A percentile compares a stretch with the other conserved stretches of the same genome.
Conservation (phyloP, 169 alveolate species). For the Plasmodium adleri region DNA sequence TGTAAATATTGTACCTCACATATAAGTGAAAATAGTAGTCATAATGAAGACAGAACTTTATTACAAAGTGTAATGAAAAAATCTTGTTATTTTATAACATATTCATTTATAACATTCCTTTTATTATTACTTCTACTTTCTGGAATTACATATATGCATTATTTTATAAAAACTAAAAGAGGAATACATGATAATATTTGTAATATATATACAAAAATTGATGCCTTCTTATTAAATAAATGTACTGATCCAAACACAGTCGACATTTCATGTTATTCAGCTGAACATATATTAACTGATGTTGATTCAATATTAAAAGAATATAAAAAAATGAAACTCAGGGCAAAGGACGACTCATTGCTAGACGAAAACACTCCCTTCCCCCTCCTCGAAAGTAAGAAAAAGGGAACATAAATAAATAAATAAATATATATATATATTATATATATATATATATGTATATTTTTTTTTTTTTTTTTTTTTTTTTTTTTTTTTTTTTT, state of each 20-base stretch:
- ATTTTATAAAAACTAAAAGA: slow-evolving; percentile 13
- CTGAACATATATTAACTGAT: slow-evolving; percentile 9
- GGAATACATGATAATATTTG: slow-evolving; percentile 41
- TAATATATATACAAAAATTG: slow-evolving; percentile 14
- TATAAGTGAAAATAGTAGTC: background rate
- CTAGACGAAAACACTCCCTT: background rate
- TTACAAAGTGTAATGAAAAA: slow-evolving; percentile 8
- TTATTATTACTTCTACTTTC: slow-evolving; percentile 8
- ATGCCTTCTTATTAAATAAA: slow-evolving; percentile 7
- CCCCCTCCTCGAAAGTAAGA: slow-evolving; percentile 24
- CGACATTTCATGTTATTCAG: slow-evolving; percentile 11
- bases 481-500: background rate
- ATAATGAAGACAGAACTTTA: slow-evolving; percentile 9
- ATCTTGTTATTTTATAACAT: slow-evolving; percentile 5
- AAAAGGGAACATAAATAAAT: background rate
- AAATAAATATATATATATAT: background rate
- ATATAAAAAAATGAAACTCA: slow-evolving; percentile 6
- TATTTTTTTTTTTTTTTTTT: background rate
- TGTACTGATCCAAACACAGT: background rate
- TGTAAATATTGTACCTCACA: background rate
- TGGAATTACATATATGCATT: slow-evolving; percentile 1
- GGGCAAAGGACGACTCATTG: background rate
- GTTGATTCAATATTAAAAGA: background rate
- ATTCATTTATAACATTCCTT: background rate
- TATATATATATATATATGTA: background rate